Evolutionary conservation across 2,329 filamentous ascomycete genomes (phyloP).

Genomic region (Fonsecaea pedrosoi): DNA sequence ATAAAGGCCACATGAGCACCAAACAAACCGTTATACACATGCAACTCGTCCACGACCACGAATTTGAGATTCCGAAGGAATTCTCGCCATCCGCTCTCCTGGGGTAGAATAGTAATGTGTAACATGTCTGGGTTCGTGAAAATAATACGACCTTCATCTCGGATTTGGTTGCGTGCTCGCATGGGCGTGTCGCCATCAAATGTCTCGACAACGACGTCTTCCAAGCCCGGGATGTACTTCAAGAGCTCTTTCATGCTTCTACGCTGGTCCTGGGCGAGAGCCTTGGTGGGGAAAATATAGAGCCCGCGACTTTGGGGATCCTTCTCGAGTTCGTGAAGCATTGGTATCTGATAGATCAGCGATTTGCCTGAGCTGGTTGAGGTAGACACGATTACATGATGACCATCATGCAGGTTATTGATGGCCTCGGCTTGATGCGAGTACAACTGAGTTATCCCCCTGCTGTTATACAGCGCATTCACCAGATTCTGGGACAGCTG

Average conservation of each 20-base stretch:
- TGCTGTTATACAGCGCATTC: conserved; percentile 94
- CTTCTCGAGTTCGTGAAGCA: conserved; percentile 82
- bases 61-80: conserved; percentile 90
- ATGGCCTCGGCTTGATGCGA: conserved; percentile 93
- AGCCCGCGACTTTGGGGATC: conserved; percentile 81
- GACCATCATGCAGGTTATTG: conserved; percentile 80
- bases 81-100: conserved; percentile 85
- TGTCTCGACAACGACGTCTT: conserved; percentile 81
- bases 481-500: conserved; percentile 87
- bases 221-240: conserved; percentile 76
- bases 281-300: conserved; percentile 98
- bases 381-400: conserved; percentile 89
- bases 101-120: conserved; percentile 88
- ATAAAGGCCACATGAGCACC: conserved; percentile 94
- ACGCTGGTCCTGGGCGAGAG: conserved; percentile 90
- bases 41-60: conserved; percentile 89
- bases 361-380: conserved; percentile 97
- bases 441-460: conserved; percentile 83
- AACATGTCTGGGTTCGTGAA: conserved; percentile 99
- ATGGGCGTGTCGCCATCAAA: conserved; percentile 96
- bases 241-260: conserved; percentile 86
- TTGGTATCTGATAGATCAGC: conserved; percentile 95
- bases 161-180: conserved; percentile 75
- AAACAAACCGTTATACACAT: conserved; percentile 95
- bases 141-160: conserved; percentile 88